Evolutionary conservation across 192 early-diverging fungal genomes (phyloP), one percentile per base, ranked within the genome.

Genomic region (Coemansia sp.): DNA sequence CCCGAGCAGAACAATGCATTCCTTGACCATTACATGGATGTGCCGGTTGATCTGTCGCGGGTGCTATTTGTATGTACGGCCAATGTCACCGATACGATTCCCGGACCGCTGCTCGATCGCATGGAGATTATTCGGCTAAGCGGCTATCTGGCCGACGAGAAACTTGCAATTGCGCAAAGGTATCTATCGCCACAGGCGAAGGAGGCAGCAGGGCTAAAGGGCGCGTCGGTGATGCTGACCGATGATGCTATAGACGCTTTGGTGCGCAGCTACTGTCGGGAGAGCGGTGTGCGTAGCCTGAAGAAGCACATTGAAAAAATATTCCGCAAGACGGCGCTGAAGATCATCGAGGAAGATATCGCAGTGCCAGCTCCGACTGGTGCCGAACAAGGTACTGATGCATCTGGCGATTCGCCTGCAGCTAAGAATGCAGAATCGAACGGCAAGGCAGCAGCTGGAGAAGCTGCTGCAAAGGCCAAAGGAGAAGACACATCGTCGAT

Each of bases 21-120:
- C 83, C 85, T 99, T 58, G 97, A 99, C 81, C 97, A 99, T 78
- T 99, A 99, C 86, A 95, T 99, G 94, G 97, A 99, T 76, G 92
- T 99, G 10, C 95, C 97, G 0, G 85, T 99, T 10, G 94, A 99
- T 69, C 84, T 99, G 26, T 99, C 97, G 65, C 95, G 96, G 73
- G 95, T 99, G 2, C 82, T 99, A 28, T 99, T 99, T 85, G 95
- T 99, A 22, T 99, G 97, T 82, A 99, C 97, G 1, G 97, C 97
- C 47, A 99, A 99, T 64, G 88, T 92, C 16, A 85, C 94, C 5
- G 97, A 99, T 48, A 99, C 97, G 8, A 99, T 99, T 41, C 97
- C 97, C 5, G 93, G 87, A 7, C 97, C 97, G 41, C 85, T 99
- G n/a, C 83, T 98, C 21, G 97, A 99, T 84, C 91, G 97, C 54